phyloP scores from a whole-genome alignment of 208 protist species.

The Leishmania braziliensis region DNA sequence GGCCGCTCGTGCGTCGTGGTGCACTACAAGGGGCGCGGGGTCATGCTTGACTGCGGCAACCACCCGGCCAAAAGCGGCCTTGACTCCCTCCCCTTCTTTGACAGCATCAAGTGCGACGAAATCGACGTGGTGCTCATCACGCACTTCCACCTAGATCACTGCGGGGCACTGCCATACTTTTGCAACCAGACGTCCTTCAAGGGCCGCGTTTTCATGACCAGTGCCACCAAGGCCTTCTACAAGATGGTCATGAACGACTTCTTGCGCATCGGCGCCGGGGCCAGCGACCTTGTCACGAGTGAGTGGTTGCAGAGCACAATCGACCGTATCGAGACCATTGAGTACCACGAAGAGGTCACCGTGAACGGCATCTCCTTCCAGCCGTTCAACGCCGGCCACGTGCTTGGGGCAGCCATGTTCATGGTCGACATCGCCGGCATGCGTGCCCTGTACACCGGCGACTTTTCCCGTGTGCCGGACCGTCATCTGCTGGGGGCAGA shows the following conservation, averaged over 20 bases:
- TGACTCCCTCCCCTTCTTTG: constrained; percentile 97
- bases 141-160: constrained; percentile 98
- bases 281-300: constrained; percentile 92
- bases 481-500: constrained; percentile 98
- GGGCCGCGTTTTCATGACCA: constrained; percentile 97
- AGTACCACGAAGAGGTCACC: constrained; percentile 97
- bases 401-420: constrained; percentile 98
- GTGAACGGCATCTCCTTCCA: constrained; percentile 97
- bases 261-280: constrained; percentile 89
- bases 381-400: constrained; percentile 98
- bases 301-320: constrained; percentile 95
- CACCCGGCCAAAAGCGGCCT: constrained; percentile 97
- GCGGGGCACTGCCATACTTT: constrained; percentile 96
- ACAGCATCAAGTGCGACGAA: constrained; percentile 92
- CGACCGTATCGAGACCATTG: constrained; percentile 97
- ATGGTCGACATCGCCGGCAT: constrained; percentile 98
- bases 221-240: constrained; percentile 97
- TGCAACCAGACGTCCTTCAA: constrained; percentile 96
- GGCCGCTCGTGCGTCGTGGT: constrained; percentile 97
- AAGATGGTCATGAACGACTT: constrained; percentile 98
- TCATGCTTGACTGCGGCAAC: constrained; percentile 99
- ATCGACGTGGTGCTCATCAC: constrained; percentile 97
- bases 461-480: constrained; percentile 98
- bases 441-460: constrained; percentile 98
- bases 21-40: constrained; percentile 95